phyloP scores from a whole-genome alignment of 352 stramenopile species.

The Globisporangium recalcitrans region DNA sequence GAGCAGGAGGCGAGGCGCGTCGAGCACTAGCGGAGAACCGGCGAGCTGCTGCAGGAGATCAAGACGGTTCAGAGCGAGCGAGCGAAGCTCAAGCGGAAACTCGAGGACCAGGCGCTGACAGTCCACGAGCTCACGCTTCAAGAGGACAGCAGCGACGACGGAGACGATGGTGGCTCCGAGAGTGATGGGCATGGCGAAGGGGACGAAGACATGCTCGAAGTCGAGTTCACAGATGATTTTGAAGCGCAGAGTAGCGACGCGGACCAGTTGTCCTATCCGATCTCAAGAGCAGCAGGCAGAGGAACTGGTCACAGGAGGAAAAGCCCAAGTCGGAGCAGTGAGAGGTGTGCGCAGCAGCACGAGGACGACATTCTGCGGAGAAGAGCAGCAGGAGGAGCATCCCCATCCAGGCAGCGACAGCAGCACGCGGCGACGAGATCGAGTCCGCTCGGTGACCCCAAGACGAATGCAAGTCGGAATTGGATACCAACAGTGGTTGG shows the following conservation, averaged over 20 bases:
- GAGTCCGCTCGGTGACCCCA: neutral
- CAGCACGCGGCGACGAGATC: neutral
- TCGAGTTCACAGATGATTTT: conserved; percentile 1
- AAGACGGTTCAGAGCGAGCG: conserved; percentile 38
- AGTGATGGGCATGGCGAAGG: conserved; percentile 25
- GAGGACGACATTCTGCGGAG: neutral
- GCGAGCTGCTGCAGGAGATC: conserved; percentile 38
- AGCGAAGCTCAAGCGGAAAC: conserved; percentile 31
- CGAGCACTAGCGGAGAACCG: conserved; percentile 29
- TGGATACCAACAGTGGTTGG: neutral
- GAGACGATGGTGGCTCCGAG: conserved; percentile 6
- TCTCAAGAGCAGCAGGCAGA: neutral
- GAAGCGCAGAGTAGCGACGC: neutral
- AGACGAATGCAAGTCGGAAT: neutral
- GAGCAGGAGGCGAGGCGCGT: conserved; percentile 24
- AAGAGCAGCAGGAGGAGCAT: neutral
- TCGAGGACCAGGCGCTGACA: conserved; percentile 63
- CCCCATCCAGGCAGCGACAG: neutral
- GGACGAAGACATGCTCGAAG: conserved; percentile 16
- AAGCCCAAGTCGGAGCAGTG: neutral
- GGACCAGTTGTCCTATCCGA: neutral
- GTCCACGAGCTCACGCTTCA: conserved; percentile 79
- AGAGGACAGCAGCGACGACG: conserved; percentile 29
- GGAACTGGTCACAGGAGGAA: neutral
- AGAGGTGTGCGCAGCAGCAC: neutral